Evolutionary conservation across 2,329 filamentous ascomycete species (phyloP).

Genomic region (Aspergillus oerlinghausenensis): DNA sequence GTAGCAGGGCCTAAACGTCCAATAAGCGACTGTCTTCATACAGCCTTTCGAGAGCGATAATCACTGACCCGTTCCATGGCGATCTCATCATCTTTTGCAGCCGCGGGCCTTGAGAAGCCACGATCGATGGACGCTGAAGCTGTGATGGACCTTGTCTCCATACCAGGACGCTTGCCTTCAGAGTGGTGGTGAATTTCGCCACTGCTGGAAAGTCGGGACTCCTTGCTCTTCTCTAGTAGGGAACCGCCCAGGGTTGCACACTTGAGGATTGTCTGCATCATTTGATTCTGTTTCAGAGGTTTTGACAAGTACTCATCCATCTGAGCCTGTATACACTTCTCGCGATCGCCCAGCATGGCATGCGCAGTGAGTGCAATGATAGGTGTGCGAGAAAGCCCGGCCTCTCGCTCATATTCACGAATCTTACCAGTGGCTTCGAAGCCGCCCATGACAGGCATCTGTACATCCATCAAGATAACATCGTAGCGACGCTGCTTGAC

Average conservation of each 20-base stretch:
- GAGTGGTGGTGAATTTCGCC: slow-evolving; percentile 36
- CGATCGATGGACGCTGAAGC: slow-evolving; percentile 56
- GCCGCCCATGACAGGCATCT: slow-evolving; percentile 99
- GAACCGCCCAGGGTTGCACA: slow-evolving; percentile 77
- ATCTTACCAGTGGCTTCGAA: slow-evolving; percentile 98
- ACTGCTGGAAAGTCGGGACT: slow-evolving; percentile 37
- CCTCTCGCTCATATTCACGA: slow-evolving; percentile 82
- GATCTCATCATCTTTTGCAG: slow-evolving; percentile 59
- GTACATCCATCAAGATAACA: slow-evolving; percentile 97
- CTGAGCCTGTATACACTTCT: slow-evolving; percentile 96
- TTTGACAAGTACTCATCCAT: slow-evolving; percentile 99
- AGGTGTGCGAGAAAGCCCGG: slow-evolving; percentile 76
- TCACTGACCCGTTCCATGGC: slow-evolving; percentile 52
- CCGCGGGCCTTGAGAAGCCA: slow-evolving; percentile 58
- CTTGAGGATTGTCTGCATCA: slow-evolving; percentile 96
- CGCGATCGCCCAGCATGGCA: slow-evolving; percentile 96
- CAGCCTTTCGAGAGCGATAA: slow-evolving; percentile 1
- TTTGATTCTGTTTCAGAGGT: slow-evolving; percentile 90
- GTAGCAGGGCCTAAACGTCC: slow-evolving; percentile 34
- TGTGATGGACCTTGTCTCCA: slow-evolving; percentile 65
- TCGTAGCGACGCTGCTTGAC: slow-evolving; percentile 91
- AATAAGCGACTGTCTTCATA: slow-evolving; percentile 8
- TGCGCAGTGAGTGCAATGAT: slow-evolving; percentile 97
- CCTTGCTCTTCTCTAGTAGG: slow-evolving; percentile 41
- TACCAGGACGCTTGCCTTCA: slow-evolving; percentile 46